Base-by-base conservation (phyloP, 2,329 filamentous ascomycete genomes). In the Pyricularia sp. region DNA sequence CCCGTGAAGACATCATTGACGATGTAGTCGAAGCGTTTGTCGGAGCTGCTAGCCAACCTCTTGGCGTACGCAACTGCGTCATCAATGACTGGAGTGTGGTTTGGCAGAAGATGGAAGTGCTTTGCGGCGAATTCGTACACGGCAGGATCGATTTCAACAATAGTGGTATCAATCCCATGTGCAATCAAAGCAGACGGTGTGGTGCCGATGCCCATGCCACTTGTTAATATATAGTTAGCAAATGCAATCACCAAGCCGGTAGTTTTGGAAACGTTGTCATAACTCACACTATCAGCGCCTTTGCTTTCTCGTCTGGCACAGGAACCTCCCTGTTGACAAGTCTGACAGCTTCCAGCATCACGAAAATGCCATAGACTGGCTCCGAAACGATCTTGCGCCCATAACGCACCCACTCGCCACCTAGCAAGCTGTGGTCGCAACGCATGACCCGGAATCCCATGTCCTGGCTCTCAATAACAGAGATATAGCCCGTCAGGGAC, bases 1-100 rank as follows among this genome's bases (percentile, higher is more conserved):
- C 94, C 94, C 0, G 94, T 99, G 74, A 99, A 99, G 28, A 99
- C 94, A 70, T 99, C 94, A 74, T 99, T 94, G 64, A 99, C 83
- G 72, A 99, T 94, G 78, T 96, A 97, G 77, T 97, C 88, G 74
- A 89, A 99, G 31, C 79, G 79, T 61, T 79, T 66, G 22, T 71
- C 74, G 8, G 76, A 73, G 65, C 78, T 70, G 63, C 76, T 71
- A 65, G 78, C 78, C 62, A 81, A 72, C 64, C 76, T 71, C 60
- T 79, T 75, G 22, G 85, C 82, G 74, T 87, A 96, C n/a, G 78
- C 77, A 2, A 92, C 85, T 0, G 94, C 94, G 70, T 99, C 91
- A 63, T 87, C 84, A 68, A 97, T 87, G 64, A 91, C 84, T n/a
- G 88, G 82, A 0, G 84, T 90, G 76, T 94, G 90, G 70, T 93